Conservation (phyloP, 2,329 filamentous ascomycete genomes). For the Xylariaceae sp. region DNA sequence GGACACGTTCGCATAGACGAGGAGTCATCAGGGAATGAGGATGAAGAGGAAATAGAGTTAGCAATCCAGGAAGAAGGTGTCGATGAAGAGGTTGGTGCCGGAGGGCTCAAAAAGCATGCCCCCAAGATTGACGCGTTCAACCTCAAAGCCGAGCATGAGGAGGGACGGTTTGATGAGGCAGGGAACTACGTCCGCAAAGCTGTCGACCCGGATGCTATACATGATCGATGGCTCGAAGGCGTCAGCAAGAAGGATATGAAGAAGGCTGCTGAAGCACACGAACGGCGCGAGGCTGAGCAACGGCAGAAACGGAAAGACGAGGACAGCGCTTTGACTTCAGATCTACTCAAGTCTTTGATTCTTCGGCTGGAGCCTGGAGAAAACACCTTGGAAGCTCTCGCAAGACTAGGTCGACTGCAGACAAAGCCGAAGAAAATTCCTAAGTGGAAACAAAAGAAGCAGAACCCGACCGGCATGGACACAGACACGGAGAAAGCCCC, state of each 20-base stretch:
- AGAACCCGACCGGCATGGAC: slow-evolving; percentile 67
- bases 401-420: slow-evolving; percentile 72
- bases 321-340: slow-evolving; percentile 72
- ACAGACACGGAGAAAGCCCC: slow-evolving; percentile 59
- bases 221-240: slow-evolving; percentile 92
- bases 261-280: slow-evolving; percentile 81
- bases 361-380: slow-evolving; percentile 75
- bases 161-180: slow-evolving; percentile 86
- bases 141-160: slow-evolving; percentile 85
- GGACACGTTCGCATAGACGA: slow-evolving; percentile 68
- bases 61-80: slow-evolving; percentile 75
- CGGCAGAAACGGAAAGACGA: slow-evolving; percentile 72
- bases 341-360: slow-evolving; percentile 76
- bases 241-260: slow-evolving; percentile 93
- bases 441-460: slow-evolving; percentile 73
- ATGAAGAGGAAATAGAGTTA: slow-evolving; percentile 72
- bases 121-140: slow-evolving; percentile 97
- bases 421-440: slow-evolving; percentile 54
- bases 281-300: slow-evolving; percentile 78
- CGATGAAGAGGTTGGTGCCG: slow-evolving; percentile 88
- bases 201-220: slow-evolving; percentile 81
- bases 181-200: slow-evolving; percentile 94
- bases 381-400: slow-evolving; percentile 85
- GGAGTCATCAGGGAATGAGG: slow-evolving; percentile 57
- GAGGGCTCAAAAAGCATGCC: slow-evolving; percentile 88